Evolutionary conservation across 106 monocot genomes (phyloP), one percentile per base, ranked within the genome.

Genomic region (Agapanthus africanus): DNA sequence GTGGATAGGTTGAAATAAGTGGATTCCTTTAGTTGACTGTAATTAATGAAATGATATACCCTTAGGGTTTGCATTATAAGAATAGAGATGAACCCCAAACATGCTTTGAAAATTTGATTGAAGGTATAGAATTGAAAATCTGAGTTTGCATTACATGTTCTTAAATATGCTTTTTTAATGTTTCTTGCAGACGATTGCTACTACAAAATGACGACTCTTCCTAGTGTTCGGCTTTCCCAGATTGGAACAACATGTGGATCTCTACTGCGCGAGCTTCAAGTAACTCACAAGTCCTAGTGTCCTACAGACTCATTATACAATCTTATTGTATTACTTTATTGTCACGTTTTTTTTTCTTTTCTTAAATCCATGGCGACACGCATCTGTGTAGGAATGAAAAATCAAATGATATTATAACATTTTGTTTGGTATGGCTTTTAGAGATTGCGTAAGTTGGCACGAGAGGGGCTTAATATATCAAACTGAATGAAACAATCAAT

Each of bases 241-340:
- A 39, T 64, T 37, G 64, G 38, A 64, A 39, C 64, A 37, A n/a
- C 64, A 37, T 64, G 64, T 64, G 39, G 64, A 21, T 64, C 64
- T 64, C 39, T 64, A 19, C 11, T 64, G 39, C 38, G 37, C 22
- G 64, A 64, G 18, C 64, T 64, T 33, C 31, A 64, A 37, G 64
- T 64, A 64, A n/a, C n/a, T n/a, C n/a, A n/a, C n/a, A n/a, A 57
- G 31, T 30, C 22, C 15, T 28, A 3, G 11, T 7, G 30, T 31
- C 11, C 30, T 30, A 11, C 5, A 30, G 27, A 30, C 27, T 30
- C 56, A 57, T 27, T 3, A 2, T 30, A 31, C 30, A 30, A 11
- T 30, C 8, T 57, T 14, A 4, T 31, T 57, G 31, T 57, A 57
- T 30, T 57, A 30, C 30, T 25, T 30, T 57, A 30, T 4, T 25